Conservation (phyloP, 2,329 filamentous ascomycete genomes). For the Tympanopsis confertula region DNA sequence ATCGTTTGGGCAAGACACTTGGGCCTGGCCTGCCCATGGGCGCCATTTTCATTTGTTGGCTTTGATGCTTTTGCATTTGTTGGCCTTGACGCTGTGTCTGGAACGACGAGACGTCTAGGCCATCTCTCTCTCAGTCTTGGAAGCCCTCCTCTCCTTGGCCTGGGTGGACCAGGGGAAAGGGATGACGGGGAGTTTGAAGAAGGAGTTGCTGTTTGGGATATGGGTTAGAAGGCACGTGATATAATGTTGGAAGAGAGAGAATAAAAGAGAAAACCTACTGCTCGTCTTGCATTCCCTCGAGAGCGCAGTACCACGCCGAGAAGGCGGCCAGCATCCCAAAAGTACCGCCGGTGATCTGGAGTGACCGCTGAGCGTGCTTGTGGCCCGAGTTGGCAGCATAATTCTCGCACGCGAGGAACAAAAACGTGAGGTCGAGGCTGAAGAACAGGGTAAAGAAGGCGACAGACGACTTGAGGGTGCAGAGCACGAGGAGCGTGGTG, state of each 20-base stretch:
- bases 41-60: too few species aligned
- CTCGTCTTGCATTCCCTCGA: slow-evolving; percentile 71
- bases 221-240: too few species aligned
- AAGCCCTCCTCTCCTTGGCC: slow-evolving; percentile 42
- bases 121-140: slow-evolving; percentile 32
- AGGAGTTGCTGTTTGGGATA: slow-evolving; percentile 68
- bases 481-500: slow-evolving; percentile 40
- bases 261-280: too few species aligned
- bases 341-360: slow-evolving; percentile 62
- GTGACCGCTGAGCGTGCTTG: slow-evolving; percentile 24
- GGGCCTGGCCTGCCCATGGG: too few species aligned
- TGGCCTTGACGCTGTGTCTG: neutral
- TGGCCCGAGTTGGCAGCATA: slow-evolving; percentile 41
- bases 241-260: too few species aligned
- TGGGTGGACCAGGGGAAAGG: slow-evolving; percentile 92
- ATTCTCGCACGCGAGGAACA: slow-evolving; percentile 46
- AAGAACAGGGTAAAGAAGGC: slow-evolving; percentile 45
- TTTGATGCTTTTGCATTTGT: too few species aligned
- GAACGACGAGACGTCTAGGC: slow-evolving; percentile 9
- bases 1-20: too few species aligned
- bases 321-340: slow-evolving; percentile 74
- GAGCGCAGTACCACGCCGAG: slow-evolving; percentile 75
- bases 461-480: slow-evolving; percentile 44
- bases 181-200: slow-evolving; percentile 83
- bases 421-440: slow-evolving; percentile 44